These are phyloP conservation scores for Solanum pimpinellifolium DNA, from an alignment of 257 asterid genomes.

Conservation along the genomic window DNA sequence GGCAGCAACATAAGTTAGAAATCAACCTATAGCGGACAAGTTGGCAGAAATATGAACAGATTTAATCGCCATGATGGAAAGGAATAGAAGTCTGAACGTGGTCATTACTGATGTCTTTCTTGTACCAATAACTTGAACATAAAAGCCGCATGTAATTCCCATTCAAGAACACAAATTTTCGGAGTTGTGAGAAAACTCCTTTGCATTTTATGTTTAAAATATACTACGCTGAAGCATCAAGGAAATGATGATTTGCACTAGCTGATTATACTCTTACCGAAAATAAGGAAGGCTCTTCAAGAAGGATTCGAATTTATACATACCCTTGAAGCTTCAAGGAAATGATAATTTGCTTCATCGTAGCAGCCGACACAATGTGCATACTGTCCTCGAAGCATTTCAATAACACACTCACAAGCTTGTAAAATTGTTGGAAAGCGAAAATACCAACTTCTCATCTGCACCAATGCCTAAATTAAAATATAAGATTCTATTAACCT, in stretches of 20 bases:
- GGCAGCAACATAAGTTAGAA: not conserved
- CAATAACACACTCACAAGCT: constrained; percentile 78
- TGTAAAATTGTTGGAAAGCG: constrained; percentile 94
- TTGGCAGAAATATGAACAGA: not conserved
- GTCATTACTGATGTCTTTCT: not conserved
- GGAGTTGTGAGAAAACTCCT: not conserved
- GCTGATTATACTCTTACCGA: not conserved
- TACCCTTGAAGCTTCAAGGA: constrained; percentile 86
- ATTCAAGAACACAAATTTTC: not conserved
- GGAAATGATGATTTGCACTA: not conserved
- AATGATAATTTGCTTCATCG: constrained; percentile 78
- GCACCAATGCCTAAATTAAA: constrained; percentile 67
- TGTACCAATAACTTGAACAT: not conserved
- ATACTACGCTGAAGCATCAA: not conserved
- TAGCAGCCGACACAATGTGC: constrained; percentile 87
- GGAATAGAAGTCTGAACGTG: not conserved
- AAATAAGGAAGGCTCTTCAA: not conserved
- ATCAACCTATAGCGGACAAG: not conserved
- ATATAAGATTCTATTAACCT: not conserved
- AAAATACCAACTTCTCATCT: constrained; percentile 77
- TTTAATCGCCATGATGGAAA: not conserved
- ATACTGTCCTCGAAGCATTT: constrained; percentile 94
- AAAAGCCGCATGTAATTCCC: not conserved
- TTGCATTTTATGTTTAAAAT: not conserved
- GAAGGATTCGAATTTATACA: not conserved